Percentiles rank a stretch among this genome's conserved stretches.
phyloP scores from a whole-genome alignment of 371 early-diverging fungal species.

The Haplosporangium sp. region DNA sequence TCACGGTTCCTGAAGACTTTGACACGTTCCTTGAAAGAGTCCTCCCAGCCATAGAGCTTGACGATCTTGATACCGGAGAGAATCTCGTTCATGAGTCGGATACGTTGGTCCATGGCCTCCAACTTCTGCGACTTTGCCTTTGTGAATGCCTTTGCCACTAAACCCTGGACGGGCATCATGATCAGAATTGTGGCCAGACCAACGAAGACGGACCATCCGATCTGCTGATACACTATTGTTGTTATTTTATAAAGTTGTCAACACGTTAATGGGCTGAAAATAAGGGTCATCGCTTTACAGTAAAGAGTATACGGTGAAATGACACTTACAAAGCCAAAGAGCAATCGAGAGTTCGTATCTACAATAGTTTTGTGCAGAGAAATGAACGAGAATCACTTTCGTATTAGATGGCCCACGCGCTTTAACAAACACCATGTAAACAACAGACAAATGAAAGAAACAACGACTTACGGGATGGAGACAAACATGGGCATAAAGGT shows the following conservation, averaged over 20 bases:
- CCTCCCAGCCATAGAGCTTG: conserved; percentile 60
- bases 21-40: conserved; percentile 51
- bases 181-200: conserved; percentile 63
- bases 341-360: conserved; percentile 61
- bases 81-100: conserved; percentile 56
- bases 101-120: conserved; percentile 38
- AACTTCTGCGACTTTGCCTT: conserved; percentile 35
- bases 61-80: conserved; percentile 60
- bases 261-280: background rate
- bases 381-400: conserved; percentile 55
- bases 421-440: conserved; percentile 11
- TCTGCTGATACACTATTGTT: conserved; percentile 59
- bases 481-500: conserved; percentile 57
- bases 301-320: no score
- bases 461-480: conserved; percentile 18
- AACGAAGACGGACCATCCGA: conserved; percentile 64
- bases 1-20: conserved; percentile 39
- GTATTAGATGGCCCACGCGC: no score
- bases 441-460: background rate
- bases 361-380: no score
- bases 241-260: background rate
- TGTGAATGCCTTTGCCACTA: conserved; percentile 51
- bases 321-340: conserved; percentile 46
- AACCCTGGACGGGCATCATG: conserved; percentile 63
- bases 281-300: background rate